Percentiles rank a stretch among this genome's conserved stretches.
phyloP scores from a whole-genome alignment of 2,329 filamentous ascomycete genomes.

The Xylariaceae sp. region DNA sequence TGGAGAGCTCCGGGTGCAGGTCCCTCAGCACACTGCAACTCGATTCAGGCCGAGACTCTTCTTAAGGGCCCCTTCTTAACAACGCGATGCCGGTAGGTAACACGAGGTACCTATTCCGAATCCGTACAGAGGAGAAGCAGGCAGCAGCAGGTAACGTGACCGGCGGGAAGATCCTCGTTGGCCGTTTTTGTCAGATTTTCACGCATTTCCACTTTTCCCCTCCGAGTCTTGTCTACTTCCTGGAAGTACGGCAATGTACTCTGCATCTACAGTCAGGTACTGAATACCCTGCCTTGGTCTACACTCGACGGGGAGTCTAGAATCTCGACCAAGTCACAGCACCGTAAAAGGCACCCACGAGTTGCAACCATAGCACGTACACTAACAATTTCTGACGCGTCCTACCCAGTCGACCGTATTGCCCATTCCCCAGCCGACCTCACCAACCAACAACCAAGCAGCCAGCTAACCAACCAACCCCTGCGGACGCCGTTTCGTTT shows the following conservation, averaged over 20 bases:
- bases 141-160: neutral
- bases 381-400: conserved; percentile 13
- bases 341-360: neutral
- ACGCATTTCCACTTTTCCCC: conserved; percentile 18
- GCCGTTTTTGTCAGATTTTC: conserved; percentile 15
- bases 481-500: conserved; percentile 9
- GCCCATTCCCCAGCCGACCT: neutral
- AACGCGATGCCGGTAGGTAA: too few relatives aligned
- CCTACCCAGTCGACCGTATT: neutral
- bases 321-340: neutral
- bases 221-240: too few relatives aligned
- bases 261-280: too few relatives aligned
- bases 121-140: neutral
- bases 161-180: neutral
- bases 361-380: neutral
- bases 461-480: neutral
- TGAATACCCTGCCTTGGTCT: too few relatives aligned
- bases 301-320: too few relatives aligned
- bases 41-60: too few relatives aligned
- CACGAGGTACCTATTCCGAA: neutral
- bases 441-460: neutral
- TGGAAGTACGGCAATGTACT: too few relatives aligned
- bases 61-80: too few relatives aligned
- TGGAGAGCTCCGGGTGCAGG: too few relatives aligned
- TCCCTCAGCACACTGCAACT: too few relatives aligned